These are phyloP conservation scores for Termitomyces titanicus DNA, from an alignment of 768 basidiomycete genomes.

Conservation along the genomic window DNA sequence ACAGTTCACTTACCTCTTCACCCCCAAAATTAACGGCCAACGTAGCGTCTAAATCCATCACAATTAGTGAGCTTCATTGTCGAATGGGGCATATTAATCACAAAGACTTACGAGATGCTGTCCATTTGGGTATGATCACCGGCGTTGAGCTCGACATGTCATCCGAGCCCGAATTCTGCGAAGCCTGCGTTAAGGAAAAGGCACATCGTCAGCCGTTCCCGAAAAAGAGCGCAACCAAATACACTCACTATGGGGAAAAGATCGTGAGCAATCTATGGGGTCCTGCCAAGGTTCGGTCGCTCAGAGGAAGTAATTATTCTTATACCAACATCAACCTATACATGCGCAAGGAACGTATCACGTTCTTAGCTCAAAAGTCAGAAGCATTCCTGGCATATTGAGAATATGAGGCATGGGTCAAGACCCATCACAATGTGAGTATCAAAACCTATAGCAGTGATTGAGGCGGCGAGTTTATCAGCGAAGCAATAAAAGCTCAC, in stretches of 20 bases:
- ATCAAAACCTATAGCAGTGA: slow-evolving; percentile 20
- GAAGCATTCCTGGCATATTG: slow-evolving; percentile 16
- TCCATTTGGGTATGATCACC: slow-evolving; percentile 18
- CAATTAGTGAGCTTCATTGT: too few species aligned
- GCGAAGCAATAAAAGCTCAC: slow-evolving; percentile 17
- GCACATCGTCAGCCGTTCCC: slow-evolving; percentile 12
- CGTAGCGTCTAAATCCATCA: too few species aligned
- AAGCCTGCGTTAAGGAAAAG: too few species aligned
- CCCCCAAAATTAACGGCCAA: too few species aligned
- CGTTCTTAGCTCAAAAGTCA: slow-evolving; percentile 15
- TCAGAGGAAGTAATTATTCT: slow-evolving; percentile 15
- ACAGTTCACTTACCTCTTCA: too few species aligned
- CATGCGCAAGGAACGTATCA: slow-evolving; percentile 12
- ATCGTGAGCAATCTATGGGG: slow-evolving; percentile 23
- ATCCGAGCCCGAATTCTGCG: slow-evolving; percentile 1
- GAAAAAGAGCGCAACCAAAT: slow-evolving; percentile 12
- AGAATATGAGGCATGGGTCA: slow-evolving; percentile 20
- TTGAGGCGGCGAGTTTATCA: too few species aligned
- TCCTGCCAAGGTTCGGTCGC: slow-evolving; percentile 17
- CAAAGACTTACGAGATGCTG: too few species aligned
- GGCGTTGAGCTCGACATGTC: slow-evolving; percentile 25
- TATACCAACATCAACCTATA: slow-evolving; percentile 12
- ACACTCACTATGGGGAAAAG: slow-evolving; percentile 18
- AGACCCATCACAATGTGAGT: slow-evolving; percentile 14
- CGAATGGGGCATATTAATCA: too few species aligned